Evolutionary conservation across 116 monocot species (phyloP), one percentile per base, ranked within the genome.

Genomic region (Papilionanthe hybrid): DNA sequence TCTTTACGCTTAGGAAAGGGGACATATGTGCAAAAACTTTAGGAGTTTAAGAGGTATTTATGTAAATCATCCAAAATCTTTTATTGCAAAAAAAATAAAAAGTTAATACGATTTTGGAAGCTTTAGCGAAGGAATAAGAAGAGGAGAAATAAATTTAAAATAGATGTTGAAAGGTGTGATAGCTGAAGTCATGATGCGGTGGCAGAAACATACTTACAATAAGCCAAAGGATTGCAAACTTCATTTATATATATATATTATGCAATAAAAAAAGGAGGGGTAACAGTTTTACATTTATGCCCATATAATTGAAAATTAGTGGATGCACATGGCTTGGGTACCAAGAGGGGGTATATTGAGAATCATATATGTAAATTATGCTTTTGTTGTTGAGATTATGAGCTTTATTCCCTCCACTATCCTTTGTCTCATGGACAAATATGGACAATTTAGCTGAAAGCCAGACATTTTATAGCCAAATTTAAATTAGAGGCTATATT

Each of bases 171-270:
- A 17, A 53, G 71, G 41, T 41, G 41, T 71, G 5, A 71, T 18
- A 17, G 71, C 37, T 71, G 71, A 71, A 32, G 71, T 71, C 28
- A 71, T 71, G 37, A 71, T 71, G 71, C 37, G 71, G 71, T 71
- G 71, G 71, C 15, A 17, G 17, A 71, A 25, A 41, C 22, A 71
- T 19, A 13, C 41, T 71, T 37, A 71, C 15, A 71, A 28, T 29
- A 71, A 15, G 32, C 41, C 29, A 71, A 65, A 9, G 53, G 53
- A 53, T 53, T 15, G 53, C 13, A 53, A 53, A 17, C 53, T 53
- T 53, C 17, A 3, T 17, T 37, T 37, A n/a, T n/a, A n/a, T n/a
- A n/a, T n/a, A n/a, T n/a, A n/a, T n/a, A n/a, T n/a, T n/a, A n/a
- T 2, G 15, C 3, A 53, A 53, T 13, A 50, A 53, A 53, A 23